These are phyloP conservation scores for Verticillium nonalfalfae DNA, from an alignment of 2,329 filamentous ascomycete species.

Conservation along the genomic window DNA sequence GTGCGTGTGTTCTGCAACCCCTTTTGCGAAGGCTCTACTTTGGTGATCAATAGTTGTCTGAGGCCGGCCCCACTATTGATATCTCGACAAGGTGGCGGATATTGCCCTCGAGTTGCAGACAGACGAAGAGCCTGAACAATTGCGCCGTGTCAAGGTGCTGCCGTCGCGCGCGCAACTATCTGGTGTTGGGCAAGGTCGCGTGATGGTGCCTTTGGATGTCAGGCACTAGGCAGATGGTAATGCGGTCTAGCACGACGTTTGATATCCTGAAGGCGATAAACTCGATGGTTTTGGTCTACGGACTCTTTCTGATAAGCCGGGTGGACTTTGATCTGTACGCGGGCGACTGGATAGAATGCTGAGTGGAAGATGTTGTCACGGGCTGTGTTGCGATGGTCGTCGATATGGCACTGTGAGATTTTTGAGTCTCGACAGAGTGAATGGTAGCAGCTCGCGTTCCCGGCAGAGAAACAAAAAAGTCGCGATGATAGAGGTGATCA, in stretches of 20 bases:
- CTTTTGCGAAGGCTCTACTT: background rate
- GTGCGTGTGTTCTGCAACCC: background rate
- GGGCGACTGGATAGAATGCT: background rate
- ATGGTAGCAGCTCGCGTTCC: background rate
- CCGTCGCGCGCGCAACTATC: too few species aligned
- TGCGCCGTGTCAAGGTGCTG: too few species aligned
- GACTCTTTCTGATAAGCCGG: background rate
- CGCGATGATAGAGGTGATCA: background rate
- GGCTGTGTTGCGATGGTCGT: background rate
- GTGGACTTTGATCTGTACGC: background rate
- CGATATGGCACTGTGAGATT: background rate
- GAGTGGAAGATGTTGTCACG: background rate
- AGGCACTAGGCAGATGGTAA: background rate
- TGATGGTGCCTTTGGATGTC: background rate
- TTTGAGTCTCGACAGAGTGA: background rate
- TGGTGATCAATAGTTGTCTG: background rate
- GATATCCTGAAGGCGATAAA: background rate
- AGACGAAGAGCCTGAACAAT: background rate
- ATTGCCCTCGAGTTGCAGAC: background rate
- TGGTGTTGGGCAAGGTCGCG: too few species aligned
- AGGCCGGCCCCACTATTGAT: background rate
- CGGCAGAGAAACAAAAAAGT: background rate
- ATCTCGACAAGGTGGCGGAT: background rate
- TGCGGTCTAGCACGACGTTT: background rate
- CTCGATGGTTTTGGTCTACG: background rate